These are phyloP conservation scores for Beauveria sp. DNA, from an alignment of 2,329 filamentous ascomycete genomes.

Conservation along the genomic window DNA sequence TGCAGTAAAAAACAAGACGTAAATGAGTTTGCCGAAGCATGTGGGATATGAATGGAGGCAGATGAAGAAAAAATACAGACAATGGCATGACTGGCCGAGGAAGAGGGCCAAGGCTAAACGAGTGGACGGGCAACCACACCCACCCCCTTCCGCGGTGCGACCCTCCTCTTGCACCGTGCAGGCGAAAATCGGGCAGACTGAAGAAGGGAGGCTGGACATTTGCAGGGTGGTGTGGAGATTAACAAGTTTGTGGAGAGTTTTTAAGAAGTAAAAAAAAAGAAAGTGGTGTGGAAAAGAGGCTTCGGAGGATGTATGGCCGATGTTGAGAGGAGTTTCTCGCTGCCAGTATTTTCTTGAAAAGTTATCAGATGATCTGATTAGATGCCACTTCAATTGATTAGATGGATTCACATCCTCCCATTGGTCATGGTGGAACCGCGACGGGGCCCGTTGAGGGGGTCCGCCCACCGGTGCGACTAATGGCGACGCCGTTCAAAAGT, in stretches of 20 bases:
- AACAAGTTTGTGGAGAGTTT: neutral
- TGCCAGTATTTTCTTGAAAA: neutral
- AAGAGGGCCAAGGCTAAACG: neutral
- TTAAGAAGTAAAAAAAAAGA: too few relatives aligned
- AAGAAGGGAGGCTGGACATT: neutral
- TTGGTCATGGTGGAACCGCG: slow-evolving; percentile 7
- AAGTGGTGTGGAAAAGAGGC: neutral
- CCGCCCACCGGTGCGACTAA: neutral
- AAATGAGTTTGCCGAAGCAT: neutral
- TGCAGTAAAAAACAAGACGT: too few relatives aligned
- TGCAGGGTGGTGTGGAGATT: neutral
- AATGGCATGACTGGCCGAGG: neutral
- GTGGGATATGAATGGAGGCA: neutral
- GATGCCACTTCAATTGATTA: slow-evolving; percentile 15
- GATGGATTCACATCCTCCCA: slow-evolving; percentile 4
- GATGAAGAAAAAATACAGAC: neutral
- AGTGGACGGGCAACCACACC: neutral
- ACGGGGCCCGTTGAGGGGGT: neutral
- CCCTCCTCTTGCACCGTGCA: neutral
- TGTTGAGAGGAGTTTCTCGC: too few relatives aligned
- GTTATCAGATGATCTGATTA: slow-evolving; percentile 21
- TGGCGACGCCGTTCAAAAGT: neutral
- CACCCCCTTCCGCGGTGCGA: neutral
- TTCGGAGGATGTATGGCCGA: too few relatives aligned
- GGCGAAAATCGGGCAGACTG: neutral